Base-by-base conservation (phyloP, 2,329 filamentous ascomycete genomes). In the Arthroderma sp. region DNA sequence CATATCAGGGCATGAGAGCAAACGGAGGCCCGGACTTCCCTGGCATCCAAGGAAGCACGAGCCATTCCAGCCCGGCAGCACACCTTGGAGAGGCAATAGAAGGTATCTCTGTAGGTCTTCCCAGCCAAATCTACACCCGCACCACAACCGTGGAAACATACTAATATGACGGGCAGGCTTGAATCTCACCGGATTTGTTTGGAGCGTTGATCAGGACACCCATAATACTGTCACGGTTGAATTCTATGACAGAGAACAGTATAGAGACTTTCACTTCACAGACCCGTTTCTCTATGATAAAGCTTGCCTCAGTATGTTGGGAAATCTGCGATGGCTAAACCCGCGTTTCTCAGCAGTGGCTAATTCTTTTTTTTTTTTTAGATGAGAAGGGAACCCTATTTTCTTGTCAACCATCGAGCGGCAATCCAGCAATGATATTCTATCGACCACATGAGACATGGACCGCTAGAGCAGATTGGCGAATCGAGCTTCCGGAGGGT, bases 401-500 rank as follows among this genome's bases (percentile, higher is more conserved):
- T 59, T 83, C 87, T 1, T 89, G 84, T 48, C 83, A 81, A 22
- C 78, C 86, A 1, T 73, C 71, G 6, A 74, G 78, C 30, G 70
- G 68, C 5, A 77, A 80, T 47, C 80, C 84, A 2, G 85, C 89
- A 3, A 82, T 80, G 30, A 78, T 98, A n/a, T 95, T 94, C 65
- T 98, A 96, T 64, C 78, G 91, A 5, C 91, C 93, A 0, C 91
- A 98, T 59, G 89, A 98, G 66, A 93, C 86, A 1, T 98, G 91
- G 91, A 95, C 88, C 2, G 76, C 85, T 41, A 76, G 91, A 42
- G 77, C 79, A 15, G 91, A 98, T 64, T 96, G 89, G 87, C 80
- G 86, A 41, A 94, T 83, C 0, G 73, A 83, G 51, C 66, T 98
- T n/a, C 91, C 91, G 0, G 74, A 75, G 30, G 86, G 86, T n/a